A percentile compares a stretch with the other conserved stretches of the same genome.
These are phyloP conservation scores for Cymbopogon citratus DNA, from an alignment of 176 grass and related monocot species.

Conservation along the genomic window DNA sequence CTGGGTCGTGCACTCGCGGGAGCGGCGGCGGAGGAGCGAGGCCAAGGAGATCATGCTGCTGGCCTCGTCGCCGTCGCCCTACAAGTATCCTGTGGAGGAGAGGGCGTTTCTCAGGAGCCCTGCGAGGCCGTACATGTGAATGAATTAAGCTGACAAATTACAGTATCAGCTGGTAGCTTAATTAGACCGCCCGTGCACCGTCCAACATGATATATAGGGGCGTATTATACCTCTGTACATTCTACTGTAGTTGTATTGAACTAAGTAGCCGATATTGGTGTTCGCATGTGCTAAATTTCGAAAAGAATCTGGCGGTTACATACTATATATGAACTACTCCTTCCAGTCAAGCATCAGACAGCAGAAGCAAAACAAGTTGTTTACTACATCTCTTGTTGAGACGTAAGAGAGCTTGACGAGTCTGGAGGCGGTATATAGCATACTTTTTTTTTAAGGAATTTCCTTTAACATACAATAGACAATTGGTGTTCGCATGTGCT, in stretches of 20 bases:
- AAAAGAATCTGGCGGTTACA: neutral
- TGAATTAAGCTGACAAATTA: neutral
- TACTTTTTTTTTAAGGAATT: no score
- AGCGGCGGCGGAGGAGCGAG: slow-evolving; percentile 27
- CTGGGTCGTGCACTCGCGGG: slow-evolving; percentile 43
- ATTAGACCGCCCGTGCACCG: neutral
- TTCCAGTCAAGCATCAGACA: no score
- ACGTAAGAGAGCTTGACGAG: no score
- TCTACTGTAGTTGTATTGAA: neutral
- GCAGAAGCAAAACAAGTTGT: no score
- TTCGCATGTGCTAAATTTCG: neutral
- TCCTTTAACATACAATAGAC: no score
- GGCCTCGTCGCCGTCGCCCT: neutral
- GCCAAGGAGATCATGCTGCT: slow-evolving; percentile 1
- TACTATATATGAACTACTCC: no score
- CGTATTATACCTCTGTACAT: neutral
- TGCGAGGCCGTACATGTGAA: slow-evolving; percentile 6
- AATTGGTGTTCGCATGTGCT: neutral
- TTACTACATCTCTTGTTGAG: no score
- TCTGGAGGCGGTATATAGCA: no score
- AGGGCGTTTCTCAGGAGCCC: slow-evolving; percentile 28
- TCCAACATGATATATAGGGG: neutral
- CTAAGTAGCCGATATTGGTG: neutral
- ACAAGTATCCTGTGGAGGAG: slow-evolving; percentile 19
- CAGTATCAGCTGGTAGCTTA: neutral